These are phyloP conservation scores for Dendrocalamus latiflorus DNA, from an alignment of 202 grass and related monocot species.

Conservation along the genomic window DNA sequence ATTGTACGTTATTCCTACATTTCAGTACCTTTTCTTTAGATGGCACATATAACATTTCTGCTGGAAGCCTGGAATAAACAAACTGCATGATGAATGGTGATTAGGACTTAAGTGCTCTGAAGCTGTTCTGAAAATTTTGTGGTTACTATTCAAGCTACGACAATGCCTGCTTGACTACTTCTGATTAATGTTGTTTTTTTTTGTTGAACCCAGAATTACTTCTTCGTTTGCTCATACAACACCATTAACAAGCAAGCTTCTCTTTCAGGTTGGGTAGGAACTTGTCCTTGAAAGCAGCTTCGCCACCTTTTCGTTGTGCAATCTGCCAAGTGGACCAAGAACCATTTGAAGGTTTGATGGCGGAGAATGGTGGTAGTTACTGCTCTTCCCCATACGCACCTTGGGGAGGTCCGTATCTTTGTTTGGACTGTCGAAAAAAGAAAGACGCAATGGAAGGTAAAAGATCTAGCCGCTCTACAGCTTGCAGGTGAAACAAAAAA, in stretches of 20 bases:
- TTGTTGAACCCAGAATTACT: background rate
- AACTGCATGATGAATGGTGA: background rate
- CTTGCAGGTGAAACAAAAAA: slow-evolving; percentile 48
- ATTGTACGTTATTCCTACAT: background rate
- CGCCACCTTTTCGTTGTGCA: slow-evolving; percentile 55
- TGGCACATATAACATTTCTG: background rate
- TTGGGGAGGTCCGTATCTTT: slow-evolving; percentile 70
- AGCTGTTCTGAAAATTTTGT: background rate
- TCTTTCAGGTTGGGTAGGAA: slow-evolving; percentile 66
- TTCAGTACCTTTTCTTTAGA: slow-evolving; percentile 7
- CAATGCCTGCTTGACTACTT: background rate
- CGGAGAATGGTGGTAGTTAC: slow-evolving; percentile 39
- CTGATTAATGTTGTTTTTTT: background rate
- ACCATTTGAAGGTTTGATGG: slow-evolving; percentile 49
- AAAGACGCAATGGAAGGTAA: slow-evolving; percentile 96
- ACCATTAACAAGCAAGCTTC: background rate
- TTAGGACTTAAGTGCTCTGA: background rate
- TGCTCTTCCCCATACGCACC: slow-evolving; percentile 33
- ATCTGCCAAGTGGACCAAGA: slow-evolving; percentile 83
- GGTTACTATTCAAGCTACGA: background rate
- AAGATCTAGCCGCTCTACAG: slow-evolving; percentile 43
- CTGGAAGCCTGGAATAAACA: background rate
- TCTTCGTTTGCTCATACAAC: background rate
- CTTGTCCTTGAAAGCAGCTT: slow-evolving; percentile 57
- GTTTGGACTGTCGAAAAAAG: slow-evolving; percentile 81